A percentile compares a stretch with the other conserved stretches of the same genome.
These are phyloP conservation scores for Fusarium sambucinum DNA, from an alignment of 2,329 filamentous ascomycete genomes.

Conservation along the genomic window DNA sequence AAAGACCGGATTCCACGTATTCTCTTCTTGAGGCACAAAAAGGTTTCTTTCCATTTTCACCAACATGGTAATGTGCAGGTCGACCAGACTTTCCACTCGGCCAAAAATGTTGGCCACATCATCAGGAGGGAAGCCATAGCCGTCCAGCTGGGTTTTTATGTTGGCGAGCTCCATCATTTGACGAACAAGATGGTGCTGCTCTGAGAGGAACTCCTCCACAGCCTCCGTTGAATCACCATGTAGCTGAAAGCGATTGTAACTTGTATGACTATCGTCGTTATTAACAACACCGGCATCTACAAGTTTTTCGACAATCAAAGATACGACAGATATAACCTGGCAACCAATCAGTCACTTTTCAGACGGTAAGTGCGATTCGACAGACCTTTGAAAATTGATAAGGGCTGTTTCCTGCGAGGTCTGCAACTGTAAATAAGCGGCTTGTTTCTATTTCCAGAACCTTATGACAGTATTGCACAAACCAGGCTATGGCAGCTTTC, in stretches of 20 bases:
- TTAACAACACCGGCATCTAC: not conserved
- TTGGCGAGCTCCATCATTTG: not conserved
- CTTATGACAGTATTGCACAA: not conserved
- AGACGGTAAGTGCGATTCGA: rapidly evolving
- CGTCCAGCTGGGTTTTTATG: not conserved
- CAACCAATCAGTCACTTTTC: not conserved
- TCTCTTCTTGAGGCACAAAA: not conserved
- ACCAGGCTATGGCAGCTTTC: not conserved
- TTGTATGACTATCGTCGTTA: not conserved
- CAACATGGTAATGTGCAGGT: not conserved
- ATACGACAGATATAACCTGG: not conserved
- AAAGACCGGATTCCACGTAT: not conserved
- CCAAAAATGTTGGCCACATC: not conserved
- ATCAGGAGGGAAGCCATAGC: not conserved
- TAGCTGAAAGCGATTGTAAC: not conserved
- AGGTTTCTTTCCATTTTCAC: not conserved
- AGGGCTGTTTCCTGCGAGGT: not conserved
- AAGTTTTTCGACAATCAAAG: not conserved
- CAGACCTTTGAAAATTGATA: not conserved
- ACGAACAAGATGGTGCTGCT: not conserved
- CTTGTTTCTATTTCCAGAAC: not conserved
- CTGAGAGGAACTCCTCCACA: not conserved
- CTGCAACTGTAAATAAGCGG: not conserved
- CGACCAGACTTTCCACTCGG: not conserved
- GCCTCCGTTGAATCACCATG: not conserved